phyloP scores from a whole-genome alignment of 306 rosid genomes.

The Corylus americana region DNA sequence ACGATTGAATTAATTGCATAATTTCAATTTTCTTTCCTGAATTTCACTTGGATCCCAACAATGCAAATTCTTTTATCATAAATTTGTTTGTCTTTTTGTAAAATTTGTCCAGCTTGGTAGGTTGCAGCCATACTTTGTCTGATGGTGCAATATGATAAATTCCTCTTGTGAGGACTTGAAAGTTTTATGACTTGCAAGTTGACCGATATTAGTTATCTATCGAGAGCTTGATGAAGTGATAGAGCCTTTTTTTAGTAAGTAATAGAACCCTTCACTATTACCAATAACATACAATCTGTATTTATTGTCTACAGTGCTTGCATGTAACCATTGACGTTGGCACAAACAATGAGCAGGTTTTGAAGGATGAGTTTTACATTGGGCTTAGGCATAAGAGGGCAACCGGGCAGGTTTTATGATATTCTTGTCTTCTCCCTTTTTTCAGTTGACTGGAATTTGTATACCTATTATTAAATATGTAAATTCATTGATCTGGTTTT shows the following conservation, averaged over 20 bases:
- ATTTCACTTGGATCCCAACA: neutral
- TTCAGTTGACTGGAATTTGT: neutral
- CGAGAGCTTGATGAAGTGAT: neutral
- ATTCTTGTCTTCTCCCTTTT: conserved; percentile 2
- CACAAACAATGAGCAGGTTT: conserved; percentile 82
- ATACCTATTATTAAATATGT: neutral
- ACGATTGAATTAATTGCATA: neutral
- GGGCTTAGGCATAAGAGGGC: conserved; percentile 85
- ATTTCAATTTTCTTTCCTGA: neutral
- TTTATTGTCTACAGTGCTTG: conserved; percentile 70
- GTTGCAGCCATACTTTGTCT: neutral
- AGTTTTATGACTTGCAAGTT: neutral
- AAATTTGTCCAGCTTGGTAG: neutral
- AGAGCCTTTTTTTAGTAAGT: neutral
- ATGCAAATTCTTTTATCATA: neutral
- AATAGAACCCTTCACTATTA: neutral
- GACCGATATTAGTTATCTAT: neutral
- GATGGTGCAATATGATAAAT: neutral
- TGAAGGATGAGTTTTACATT: conserved; percentile 88
- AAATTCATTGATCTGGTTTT: conserved; percentile 18
- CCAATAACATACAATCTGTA: conserved; percentile 16
- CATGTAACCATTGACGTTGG: conserved; percentile 95
- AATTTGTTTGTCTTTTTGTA: neutral
- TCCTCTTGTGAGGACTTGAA: neutral
- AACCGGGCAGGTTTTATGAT: conserved; percentile 73